phyloP scores from a whole-genome alignment of 257 asterid species.

The Solanum pinnatisectum region DNA sequence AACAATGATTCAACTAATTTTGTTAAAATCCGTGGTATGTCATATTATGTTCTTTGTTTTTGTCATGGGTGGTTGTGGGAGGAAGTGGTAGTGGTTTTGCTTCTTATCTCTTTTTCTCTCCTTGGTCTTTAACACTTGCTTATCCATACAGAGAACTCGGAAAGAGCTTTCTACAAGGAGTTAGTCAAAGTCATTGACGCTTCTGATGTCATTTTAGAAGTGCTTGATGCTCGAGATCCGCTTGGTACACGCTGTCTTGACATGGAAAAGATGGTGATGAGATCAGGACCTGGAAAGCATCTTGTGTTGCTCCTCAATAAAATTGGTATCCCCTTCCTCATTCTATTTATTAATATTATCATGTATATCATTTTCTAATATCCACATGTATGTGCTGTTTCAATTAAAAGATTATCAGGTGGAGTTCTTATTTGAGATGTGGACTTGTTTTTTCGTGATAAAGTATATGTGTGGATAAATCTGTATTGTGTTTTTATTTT shows the following conservation, averaged over 20 bases:
- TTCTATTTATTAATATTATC: not conserved
- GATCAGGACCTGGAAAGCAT: conserved; percentile 64
- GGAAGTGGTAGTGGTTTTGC: not conserved
- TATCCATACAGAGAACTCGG: conserved; percentile 46
- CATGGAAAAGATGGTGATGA: conserved; percentile 90
- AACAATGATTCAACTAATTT: conserved; percentile 15
- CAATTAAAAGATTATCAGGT: not conserved
- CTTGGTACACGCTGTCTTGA: conserved; percentile 84
- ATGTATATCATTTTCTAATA: not conserved
- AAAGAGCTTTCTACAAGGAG: conserved; percentile 85
- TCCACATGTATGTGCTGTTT: not conserved
- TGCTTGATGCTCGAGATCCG: conserved; percentile 98
- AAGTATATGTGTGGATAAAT: not conserved
- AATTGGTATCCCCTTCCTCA: conserved; percentile 43
- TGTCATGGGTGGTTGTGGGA: not conserved
- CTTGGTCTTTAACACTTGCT: not conserved
- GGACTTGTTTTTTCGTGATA: not conserved
- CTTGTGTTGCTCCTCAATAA: conserved; percentile 86
- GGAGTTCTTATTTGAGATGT: not conserved
- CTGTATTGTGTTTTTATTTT: not conserved
- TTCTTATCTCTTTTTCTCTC: not conserved
- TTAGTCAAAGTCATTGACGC: conserved; percentile 84
- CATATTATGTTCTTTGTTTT: not conserved
- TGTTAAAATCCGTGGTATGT: conserved; percentile 47
- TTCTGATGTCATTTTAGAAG: conserved; percentile 92